Base-by-base conservation (phyloP, 2,329 filamentous ascomycete species). In the Paraphoma chrysanthemicola region DNA sequence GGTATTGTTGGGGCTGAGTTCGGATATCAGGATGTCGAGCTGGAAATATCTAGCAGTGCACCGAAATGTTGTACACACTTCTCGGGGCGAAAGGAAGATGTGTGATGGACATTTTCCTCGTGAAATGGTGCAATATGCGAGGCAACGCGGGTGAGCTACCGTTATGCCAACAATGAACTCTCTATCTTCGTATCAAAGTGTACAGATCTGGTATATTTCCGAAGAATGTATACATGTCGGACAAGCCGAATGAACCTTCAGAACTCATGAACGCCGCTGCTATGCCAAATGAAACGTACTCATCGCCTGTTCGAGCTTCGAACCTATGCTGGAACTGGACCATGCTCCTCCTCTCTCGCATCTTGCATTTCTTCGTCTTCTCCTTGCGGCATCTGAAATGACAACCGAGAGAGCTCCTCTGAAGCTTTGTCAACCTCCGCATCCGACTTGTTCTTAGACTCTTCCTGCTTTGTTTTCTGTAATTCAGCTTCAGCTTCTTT, bases 391-490 rank as follows among this genome's bases (percentile, higher is more conserved):
- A 59, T 52, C n/a, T 28, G 4, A 18, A 69, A 68, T 7, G 67
- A 69, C 42, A 69, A 54, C 16, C 46, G 61, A 10, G 60, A 57
- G 12, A 69, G 51, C 14, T 53, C 51, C 29, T 63, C 55, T 9
- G 65, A 68, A 9, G 64, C 62, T 33, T 68, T 54, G 9, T 66
- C 57, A 11, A 69, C 52, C 30, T 55, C 56, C 44, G 30, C 49
- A 14, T 54, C 54, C 17, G 60, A 42, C 30, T 49, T 48, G n/a
- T 56, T 45, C 23, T 57, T 50, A 38, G 75, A 57, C 76, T 76
- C 43, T 48, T 56, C 60, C 62, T 82, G 82, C 64, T 79, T 80
- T 54, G 76, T 77, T 60, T 82, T 79, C 46, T 79, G 71, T 17
- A 30, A 39, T 16, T 47, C 45, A 41, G n/a, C 18, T 39, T 14